Conservation (phyloP, 805 yeast species). For the Barnettozyma salicaria region DNA sequence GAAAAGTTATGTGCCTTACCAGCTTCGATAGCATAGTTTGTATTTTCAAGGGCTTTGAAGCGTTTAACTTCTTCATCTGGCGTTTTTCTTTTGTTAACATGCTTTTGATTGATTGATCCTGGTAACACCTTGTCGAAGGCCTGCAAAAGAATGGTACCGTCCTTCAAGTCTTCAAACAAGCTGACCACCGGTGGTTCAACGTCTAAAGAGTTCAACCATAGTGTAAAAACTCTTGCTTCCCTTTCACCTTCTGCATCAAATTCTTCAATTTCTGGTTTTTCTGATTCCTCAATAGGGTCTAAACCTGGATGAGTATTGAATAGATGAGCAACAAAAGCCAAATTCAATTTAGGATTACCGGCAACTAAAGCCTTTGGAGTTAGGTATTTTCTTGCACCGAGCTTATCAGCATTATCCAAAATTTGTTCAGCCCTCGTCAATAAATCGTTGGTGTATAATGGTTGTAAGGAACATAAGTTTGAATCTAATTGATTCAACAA, state of each 20-base stretch:
- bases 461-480: conserved; percentile 70
- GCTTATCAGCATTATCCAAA: conserved; percentile 78
- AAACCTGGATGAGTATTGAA: conserved; percentile 96
- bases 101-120: conserved; percentile 74
- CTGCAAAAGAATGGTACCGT: conserved; percentile 81
- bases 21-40: conserved; percentile 96
- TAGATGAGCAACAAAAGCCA: conserved; percentile 95
- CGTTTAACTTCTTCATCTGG: conserved; percentile 72
- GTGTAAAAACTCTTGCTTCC: conserved; percentile 96
- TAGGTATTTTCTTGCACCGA: conserved; percentile 89
- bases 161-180: conserved; percentile 89
- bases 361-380: conserved; percentile 90
- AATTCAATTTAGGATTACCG: conserved; percentile 93
- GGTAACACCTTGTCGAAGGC: conserved; percentile 96
- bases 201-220: conserved; percentile 95
- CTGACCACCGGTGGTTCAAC: conserved; percentile 93
- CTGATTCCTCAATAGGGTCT: conserved; percentile 89
- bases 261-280: conserved; percentile 91
- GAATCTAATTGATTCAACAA: conserved; percentile 86
- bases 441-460: conserved; percentile 72
- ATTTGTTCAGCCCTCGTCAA: conserved; percentile 83
- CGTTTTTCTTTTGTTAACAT: conserved; percentile 78
- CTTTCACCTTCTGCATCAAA: conserved; percentile 99
- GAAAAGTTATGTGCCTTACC: conserved; percentile 93
- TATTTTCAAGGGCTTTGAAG: conserved; percentile 93